Conservation (phyloP, 2,329 filamentous ascomycete species). For the Xylariaceae sp. region DNA sequence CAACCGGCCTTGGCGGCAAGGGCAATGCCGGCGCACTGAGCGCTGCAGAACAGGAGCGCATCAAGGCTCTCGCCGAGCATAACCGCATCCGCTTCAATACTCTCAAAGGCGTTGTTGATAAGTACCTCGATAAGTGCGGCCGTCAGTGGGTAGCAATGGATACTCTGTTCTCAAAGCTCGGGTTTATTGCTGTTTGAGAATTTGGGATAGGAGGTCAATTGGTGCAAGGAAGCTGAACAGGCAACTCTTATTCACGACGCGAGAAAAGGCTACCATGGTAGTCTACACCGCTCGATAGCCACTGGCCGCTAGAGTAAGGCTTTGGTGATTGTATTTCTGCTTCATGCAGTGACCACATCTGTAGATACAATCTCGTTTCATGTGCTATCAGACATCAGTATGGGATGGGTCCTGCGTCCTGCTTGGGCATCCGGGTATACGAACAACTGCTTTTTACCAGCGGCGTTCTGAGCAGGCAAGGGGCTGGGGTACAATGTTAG, state of each 20-base stretch:
- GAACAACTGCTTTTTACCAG: not conserved
- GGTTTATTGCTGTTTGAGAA: conserved; percentile 39
- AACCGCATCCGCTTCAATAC: conserved; percentile 77
- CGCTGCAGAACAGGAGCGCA: conserved; percentile 57
- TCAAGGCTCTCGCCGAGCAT: conserved; percentile 71
- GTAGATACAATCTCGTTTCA: not conserved
- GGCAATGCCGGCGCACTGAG: conserved; percentile 36
- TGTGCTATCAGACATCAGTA: too few species aligned
- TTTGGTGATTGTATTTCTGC: not conserved
- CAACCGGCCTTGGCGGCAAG: conserved; percentile 36
- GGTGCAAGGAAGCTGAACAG: too few species aligned
- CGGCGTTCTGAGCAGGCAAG: conserved; percentile 2
- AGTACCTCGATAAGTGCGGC: conserved; percentile 84
- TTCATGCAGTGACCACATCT: not conserved
- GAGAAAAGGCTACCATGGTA: not conserved
- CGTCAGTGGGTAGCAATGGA: conserved; percentile 94
- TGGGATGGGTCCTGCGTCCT: not conserved
- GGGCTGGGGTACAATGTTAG: not conserved
- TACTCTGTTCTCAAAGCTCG: conserved; percentile 68
- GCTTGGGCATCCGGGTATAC: not conserved
- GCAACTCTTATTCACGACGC: not conserved
- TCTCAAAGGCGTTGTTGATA: conserved; percentile 71
- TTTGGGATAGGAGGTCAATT: not conserved
- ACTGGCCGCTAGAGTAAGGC: not conserved
- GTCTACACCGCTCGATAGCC: not conserved